phyloP scores from a whole-genome alignment of 768 basidiomycete genomes.

The Filobasidium floriforme region DNA sequence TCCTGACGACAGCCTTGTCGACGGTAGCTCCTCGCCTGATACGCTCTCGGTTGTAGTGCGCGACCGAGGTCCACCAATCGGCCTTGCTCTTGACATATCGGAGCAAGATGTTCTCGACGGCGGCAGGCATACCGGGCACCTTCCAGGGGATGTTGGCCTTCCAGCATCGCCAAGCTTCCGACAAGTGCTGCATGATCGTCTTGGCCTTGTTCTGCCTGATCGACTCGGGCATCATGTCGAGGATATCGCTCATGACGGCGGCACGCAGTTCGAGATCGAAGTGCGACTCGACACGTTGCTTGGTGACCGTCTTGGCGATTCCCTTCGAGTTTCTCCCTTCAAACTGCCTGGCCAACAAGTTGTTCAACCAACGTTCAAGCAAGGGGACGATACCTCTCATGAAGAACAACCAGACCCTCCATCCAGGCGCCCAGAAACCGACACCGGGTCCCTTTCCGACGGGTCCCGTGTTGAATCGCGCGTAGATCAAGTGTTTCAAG shows the following conservation, averaged over 20 bases:
- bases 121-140: conserved; percentile 96
- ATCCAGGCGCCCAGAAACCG: conserved; percentile 99
- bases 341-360: conserved; percentile 94
- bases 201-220: conserved; percentile 94
- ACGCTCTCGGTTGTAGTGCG: conserved; percentile 95
- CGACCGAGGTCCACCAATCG: conserved; percentile 98
- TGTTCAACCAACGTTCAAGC: conserved; percentile 94
- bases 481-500: conserved; percentile 91
- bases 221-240: conserved; percentile 99
- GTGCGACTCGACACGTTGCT: conserved; percentile 97
- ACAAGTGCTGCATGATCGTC: conserved; percentile 94
- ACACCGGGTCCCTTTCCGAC: conserved; percentile 98
- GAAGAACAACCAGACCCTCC: conserved; percentile 99
- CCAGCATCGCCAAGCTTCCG: conserved; percentile 92
- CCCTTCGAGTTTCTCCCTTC: conserved; percentile 91
- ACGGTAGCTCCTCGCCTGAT: conserved; percentile 67
- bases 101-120: conserved; percentile 97
- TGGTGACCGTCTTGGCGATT: conserved; percentile 95
- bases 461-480: conserved; percentile 98
- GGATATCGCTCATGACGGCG: conserved; percentile 98
- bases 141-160: conserved; percentile 86
- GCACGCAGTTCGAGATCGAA: conserved; percentile 95
- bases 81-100: conserved; percentile 99
- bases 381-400: conserved; percentile 97
- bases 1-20: conserved; percentile 91